Conservation (phyloP, 148 eudicot species). For the Pharnaceum exiguum region DNA sequence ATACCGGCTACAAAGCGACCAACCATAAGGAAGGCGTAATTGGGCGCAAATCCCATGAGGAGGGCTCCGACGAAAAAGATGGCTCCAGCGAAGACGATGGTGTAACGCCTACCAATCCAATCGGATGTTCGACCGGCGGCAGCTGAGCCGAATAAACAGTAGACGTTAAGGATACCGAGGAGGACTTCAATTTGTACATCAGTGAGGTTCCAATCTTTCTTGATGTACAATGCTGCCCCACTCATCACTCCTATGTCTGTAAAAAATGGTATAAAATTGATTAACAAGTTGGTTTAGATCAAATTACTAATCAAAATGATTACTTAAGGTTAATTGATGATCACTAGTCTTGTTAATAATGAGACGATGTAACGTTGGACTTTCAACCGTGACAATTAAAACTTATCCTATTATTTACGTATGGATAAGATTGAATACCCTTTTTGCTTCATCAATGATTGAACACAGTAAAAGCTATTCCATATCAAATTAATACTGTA, state of each 20-base stretch:
- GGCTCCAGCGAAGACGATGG: constrained; percentile 39
- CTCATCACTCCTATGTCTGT: constrained; percentile 71
- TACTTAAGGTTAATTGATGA: too few relatives aligned
- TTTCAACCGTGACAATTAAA: too few relatives aligned
- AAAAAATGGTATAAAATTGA: neutral
- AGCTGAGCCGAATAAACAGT: constrained; percentile 39
- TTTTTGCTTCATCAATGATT: too few relatives aligned
- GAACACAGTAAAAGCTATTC: too few relatives aligned
- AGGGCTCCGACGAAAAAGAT: constrained; percentile 43
- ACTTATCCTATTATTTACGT: too few relatives aligned
- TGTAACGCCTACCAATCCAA: constrained; percentile 43
- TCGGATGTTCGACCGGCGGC: constrained; percentile 44
- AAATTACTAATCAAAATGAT: too few relatives aligned
- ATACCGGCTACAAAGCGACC: constrained; percentile 46
- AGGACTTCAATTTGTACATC: constrained; percentile 42
- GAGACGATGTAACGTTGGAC: too few relatives aligned
- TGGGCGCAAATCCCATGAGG: constrained; percentile 46
- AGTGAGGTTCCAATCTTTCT: constrained; percentile 31
- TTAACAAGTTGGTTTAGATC: neutral
- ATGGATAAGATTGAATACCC: too few relatives aligned
- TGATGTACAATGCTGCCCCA: constrained; percentile 51
- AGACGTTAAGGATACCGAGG: constrained; percentile 44
- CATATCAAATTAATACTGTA: too few relatives aligned
- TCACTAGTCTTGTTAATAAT: too few relatives aligned
- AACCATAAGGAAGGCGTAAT: constrained; percentile 37